Conservation (phyloP, 2,329 filamentous ascomycete species). For the Aspergillus neoniger region DNA sequence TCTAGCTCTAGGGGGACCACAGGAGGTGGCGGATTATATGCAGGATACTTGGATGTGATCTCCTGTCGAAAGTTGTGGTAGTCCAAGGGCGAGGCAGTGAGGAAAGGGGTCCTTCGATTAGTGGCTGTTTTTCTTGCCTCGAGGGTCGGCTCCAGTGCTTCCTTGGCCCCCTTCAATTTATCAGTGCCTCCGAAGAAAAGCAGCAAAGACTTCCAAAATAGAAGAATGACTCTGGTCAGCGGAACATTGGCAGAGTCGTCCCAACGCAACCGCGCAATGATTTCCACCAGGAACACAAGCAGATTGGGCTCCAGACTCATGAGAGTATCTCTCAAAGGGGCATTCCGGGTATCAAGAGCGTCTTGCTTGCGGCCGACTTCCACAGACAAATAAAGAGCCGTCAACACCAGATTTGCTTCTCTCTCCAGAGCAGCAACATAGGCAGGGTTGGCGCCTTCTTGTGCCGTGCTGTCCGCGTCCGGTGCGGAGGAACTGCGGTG, state of each 20-base stretch:
- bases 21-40: slow-evolving; percentile 86
- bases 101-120: slow-evolving; percentile 69
- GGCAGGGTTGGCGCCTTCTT: slow-evolving; percentile 35
- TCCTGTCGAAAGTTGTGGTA: slow-evolving; percentile 97
- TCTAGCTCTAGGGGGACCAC: slow-evolving; percentile 84
- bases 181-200: slow-evolving; percentile 79
- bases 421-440: slow-evolving; percentile 41
- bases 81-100: slow-evolving; percentile 90
- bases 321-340: slow-evolving; percentile 37
- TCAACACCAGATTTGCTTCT: slow-evolving; percentile 47
- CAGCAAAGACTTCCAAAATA: slow-evolving; percentile 90
- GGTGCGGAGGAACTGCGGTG: slow-evolving; percentile 29
- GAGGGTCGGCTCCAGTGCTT: slow-evolving; percentile 59
- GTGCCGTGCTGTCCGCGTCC: slow-evolving; percentile 30
- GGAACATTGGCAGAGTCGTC: slow-evolving; percentile 58
- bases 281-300: slow-evolving; percentile 70
- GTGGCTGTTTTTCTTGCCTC: slow-evolving; percentile 50
- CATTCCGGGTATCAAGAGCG: slow-evolving; percentile 24
- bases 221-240: slow-evolving; percentile 71
- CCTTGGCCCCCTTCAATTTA: slow-evolving; percentile 73
- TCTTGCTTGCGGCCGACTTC: slow-evolving; percentile 45
- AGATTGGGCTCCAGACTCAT: slow-evolving; percentile 66
- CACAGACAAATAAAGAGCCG: slow-evolving; percentile 45
- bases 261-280: slow-evolving; percentile 70
- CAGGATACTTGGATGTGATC: slow-evolving; percentile 95